phyloP scores from a whole-genome alignment of 306 rosid genomes.

The Fragaria iinumae region DNA sequence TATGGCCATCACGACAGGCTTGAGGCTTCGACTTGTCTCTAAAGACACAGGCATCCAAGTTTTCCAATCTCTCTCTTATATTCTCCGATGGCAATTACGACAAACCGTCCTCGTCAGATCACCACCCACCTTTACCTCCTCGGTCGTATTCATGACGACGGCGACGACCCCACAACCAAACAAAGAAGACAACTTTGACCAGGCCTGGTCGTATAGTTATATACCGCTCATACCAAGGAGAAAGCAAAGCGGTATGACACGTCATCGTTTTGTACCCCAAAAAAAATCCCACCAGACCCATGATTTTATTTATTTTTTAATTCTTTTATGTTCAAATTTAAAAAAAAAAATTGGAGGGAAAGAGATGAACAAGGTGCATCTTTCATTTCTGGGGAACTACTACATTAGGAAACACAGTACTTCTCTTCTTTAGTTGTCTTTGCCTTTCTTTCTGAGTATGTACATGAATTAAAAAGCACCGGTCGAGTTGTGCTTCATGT shows the following conservation, averaged over 20 bases:
- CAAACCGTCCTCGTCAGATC: conserved; percentile 1
- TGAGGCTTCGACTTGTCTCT: conserved; percentile 10
- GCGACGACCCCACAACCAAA: background rate
- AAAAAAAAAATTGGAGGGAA: background rate
- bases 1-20: background rate
- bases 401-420: conserved; percentile 8
- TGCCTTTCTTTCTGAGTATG: conserved; percentile 32
- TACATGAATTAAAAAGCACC: conserved; percentile 37
- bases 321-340: background rate
- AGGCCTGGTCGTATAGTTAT: background rate
- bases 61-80: background rate
- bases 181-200: background rate
- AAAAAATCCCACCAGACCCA: background rate
- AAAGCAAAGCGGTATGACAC: background rate
- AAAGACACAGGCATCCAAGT: background rate
- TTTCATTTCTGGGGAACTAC: conserved; percentile 28
- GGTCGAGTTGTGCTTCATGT: conserved; percentile 27
- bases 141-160: background rate
- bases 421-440: conserved; percentile 8
- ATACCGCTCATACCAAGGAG: background rate
- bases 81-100: background rate
- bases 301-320: background rate
- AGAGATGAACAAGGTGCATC: background rate
- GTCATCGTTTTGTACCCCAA: background rate
- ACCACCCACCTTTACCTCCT: background rate